phyloP scores from a whole-genome alignment of 345 rosid species.

The Eutrema heterophyllum region DNA sequence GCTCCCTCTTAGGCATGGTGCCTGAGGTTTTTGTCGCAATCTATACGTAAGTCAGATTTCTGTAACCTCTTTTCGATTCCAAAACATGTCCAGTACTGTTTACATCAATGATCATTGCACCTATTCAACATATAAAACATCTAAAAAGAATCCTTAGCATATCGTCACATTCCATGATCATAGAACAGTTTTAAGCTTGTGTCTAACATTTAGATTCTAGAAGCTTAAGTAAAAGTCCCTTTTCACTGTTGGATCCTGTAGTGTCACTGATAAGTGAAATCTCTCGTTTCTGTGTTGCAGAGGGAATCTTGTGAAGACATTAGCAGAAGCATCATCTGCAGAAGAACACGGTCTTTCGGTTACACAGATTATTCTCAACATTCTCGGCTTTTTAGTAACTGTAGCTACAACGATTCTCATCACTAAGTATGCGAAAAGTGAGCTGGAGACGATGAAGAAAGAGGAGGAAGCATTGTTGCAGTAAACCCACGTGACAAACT shows the following conservation, averaged over 20 bases:
- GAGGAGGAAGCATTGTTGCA: slow-evolving; percentile 54
- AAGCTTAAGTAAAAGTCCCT: neutral
- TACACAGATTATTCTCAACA: slow-evolving; percentile 67
- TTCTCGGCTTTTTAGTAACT: slow-evolving; percentile 63
- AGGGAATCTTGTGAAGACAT: slow-evolving; percentile 65
- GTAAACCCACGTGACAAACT: slow-evolving; percentile 29
- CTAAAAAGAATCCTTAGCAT: neutral
- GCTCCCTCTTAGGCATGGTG: slow-evolving; percentile 80
- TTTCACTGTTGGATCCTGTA: neutral
- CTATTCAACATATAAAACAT: neutral
- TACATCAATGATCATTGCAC: neutral
- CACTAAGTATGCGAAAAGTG: slow-evolving; percentile 73
- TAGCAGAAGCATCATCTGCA: slow-evolving; percentile 90
- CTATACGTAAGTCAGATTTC: slow-evolving; percentile 65
- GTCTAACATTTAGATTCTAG: neutral
- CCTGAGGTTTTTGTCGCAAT: slow-evolving; percentile 83
- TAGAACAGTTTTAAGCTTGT: neutral
- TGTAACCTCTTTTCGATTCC: neutral
- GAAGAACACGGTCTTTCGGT: slow-evolving; percentile 60
- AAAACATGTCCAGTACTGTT: neutral
- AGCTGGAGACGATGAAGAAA: slow-evolving; percentile 57
- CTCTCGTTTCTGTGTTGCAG: slow-evolving; percentile 43
- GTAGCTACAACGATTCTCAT: slow-evolving; percentile 59
- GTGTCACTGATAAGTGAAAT: neutral
- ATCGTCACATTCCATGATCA: neutral